Evolutionary conservation across 306 rosid genomes (phyloP).

Genomic region (Trifolium repens): DNA sequence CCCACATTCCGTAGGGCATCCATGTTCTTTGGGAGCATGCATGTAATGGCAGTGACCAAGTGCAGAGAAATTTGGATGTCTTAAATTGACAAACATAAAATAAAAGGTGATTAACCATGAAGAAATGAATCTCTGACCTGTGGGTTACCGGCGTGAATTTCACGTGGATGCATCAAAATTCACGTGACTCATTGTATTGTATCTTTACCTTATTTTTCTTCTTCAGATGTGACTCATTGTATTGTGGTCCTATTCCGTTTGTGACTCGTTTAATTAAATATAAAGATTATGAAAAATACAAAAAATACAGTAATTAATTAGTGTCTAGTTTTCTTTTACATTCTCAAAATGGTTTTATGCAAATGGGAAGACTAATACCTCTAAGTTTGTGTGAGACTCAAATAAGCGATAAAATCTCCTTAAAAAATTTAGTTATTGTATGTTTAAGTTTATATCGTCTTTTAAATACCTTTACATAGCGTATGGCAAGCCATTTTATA

Average conservation of each 20-base stretch:
- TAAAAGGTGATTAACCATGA: background rate
- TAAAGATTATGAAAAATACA: too few species aligned
- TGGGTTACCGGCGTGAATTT: slow-evolving; percentile 35
- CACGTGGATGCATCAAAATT: slow-evolving; percentile 45
- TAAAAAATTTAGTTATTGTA: too few species aligned
- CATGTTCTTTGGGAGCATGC: background rate
- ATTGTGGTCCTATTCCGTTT: background rate
- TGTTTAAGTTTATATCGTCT: too few species aligned
- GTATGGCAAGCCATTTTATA: too few species aligned
- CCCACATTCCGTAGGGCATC: background rate
- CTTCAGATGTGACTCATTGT: background rate
- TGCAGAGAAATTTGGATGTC: slow-evolving; percentile 17
- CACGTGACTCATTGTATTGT: slow-evolving; percentile 50
- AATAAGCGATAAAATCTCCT: too few species aligned
- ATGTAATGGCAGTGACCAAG: background rate
- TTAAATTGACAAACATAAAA: slow-evolving; percentile 13
- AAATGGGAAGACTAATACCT: too few species aligned
- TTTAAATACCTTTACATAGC: too few species aligned
- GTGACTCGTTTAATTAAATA: too few species aligned
- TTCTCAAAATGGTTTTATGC: too few species aligned
- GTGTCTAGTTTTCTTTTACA: too few species aligned
- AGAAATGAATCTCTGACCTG: background rate
- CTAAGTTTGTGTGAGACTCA: too few species aligned
- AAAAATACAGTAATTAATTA: too few species aligned
- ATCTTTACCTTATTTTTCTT: background rate